These are phyloP conservation scores for Bothriochloa decipiens DNA, from an alignment of 176 grass and related monocot genomes.

Conservation along the genomic window DNA sequence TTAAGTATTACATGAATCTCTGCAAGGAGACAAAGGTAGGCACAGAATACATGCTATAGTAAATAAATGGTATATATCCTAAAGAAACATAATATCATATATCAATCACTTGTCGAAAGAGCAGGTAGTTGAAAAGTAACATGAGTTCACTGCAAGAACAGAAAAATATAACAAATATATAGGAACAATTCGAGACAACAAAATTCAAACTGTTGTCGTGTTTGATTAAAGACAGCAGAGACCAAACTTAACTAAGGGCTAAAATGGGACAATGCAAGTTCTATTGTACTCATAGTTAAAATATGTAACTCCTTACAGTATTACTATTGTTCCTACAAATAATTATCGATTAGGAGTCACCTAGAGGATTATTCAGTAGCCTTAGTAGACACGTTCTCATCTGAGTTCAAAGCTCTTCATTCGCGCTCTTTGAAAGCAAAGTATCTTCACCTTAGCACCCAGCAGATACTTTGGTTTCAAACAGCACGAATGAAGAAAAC, in stretches of 20 bases:
- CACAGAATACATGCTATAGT: not conserved
- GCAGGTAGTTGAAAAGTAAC: too few species aligned
- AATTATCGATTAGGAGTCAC: slow-evolving; percentile 33
- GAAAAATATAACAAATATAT: not conserved
- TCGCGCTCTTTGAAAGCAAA: too few species aligned
- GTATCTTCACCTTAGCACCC: slow-evolving; percentile 6
- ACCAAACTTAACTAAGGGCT: not conserved
- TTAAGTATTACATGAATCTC: slow-evolving; percentile 36
- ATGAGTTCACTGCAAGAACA: too few species aligned
- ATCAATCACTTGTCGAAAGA: too few species aligned
- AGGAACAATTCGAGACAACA: not conserved
- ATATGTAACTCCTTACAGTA: not conserved
- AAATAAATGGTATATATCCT: too few species aligned
- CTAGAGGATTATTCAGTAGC: slow-evolving; percentile 30
- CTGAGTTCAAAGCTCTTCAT: slow-evolving; percentile 43
- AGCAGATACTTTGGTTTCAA: slow-evolving; percentile 56
- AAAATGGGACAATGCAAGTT: not conserved
- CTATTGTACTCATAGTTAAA: slow-evolving; percentile 10
- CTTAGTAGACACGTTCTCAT: slow-evolving; percentile 54
- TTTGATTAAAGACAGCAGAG: slow-evolving; percentile 8
- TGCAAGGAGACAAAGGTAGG: not conserved
- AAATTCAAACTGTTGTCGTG: slow-evolving; percentile 3
- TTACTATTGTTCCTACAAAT: slow-evolving; percentile 14
- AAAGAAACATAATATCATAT: too few species aligned
- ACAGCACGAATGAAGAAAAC: slow-evolving; percentile 78